phyloP scores from a whole-genome alignment of 2,329 filamentous ascomycete genomes.

The Penicillium sp. region DNA sequence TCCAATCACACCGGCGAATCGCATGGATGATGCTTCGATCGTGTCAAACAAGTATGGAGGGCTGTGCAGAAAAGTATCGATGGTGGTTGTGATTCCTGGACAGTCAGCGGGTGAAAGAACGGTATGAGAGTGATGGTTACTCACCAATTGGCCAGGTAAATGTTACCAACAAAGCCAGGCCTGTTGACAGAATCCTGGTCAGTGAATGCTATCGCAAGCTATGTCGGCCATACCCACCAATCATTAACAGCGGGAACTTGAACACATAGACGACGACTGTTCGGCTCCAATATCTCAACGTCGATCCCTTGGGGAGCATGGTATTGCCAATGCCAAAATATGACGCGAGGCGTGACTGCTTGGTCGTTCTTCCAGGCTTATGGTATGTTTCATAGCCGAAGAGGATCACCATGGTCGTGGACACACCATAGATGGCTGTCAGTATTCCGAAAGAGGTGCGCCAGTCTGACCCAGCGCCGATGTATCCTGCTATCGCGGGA shows the following conservation, averaged over 20 bases:
- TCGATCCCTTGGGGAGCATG: conserved; percentile 26
- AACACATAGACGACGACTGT: conserved; percentile 31
- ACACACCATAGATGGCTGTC: conserved; percentile 38
- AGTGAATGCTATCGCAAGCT: not conserved
- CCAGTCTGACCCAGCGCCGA: conserved; percentile 36
- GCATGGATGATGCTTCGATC: conserved; percentile 38
- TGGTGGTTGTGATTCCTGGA: conserved; percentile 37
- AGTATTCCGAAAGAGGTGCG: conserved; percentile 36
- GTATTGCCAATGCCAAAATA: conserved; percentile 37
- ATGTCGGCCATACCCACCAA: conserved; percentile 13
- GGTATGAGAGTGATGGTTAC: not conserved
- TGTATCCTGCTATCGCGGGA: conserved; percentile 41
- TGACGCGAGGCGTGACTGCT: conserved; percentile 21
- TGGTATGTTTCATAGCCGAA: conserved; percentile 41
- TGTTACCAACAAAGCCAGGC: conserved; percentile 36
- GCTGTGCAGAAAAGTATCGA: conserved; percentile 35
- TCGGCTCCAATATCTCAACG: conserved; percentile 27
- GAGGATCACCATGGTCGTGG: conserved; percentile 34
- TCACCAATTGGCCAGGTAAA: conserved; percentile 42
- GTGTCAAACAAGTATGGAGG: conserved; percentile 39
- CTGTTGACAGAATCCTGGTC: conserved; percentile 7
- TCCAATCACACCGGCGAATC: conserved; percentile 39
- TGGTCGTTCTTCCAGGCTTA: conserved; percentile 8
- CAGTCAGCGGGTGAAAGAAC: not conserved
- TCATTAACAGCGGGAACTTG: conserved; percentile 33